These are phyloP conservation scores for Raffaelea ambrosiae DNA, from an alignment of 2,329 filamentous ascomycete genomes.

Conservation along the genomic window DNA sequence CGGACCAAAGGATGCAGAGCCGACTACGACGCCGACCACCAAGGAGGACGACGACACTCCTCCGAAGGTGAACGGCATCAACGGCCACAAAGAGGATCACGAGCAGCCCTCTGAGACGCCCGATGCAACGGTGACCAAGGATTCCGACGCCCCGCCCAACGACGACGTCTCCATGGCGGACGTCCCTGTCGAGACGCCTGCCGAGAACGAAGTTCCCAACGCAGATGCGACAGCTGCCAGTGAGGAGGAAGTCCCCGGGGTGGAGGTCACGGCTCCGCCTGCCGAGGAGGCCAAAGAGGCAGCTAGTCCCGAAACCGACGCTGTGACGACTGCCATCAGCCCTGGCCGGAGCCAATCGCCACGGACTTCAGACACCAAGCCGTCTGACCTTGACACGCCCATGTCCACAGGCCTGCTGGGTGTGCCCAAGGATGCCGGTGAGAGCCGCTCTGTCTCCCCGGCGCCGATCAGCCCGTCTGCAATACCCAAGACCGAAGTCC, in stretches of 20 bases:
- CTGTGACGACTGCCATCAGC: slow-evolving; percentile 32
- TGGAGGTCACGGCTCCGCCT: slow-evolving; percentile 16
- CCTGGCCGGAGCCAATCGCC: slow-evolving; percentile 38
- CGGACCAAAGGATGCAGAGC: not conserved
- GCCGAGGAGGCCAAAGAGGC: slow-evolving; percentile 18
- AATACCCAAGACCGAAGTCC: slow-evolving; percentile 57
- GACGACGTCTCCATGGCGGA: slow-evolving; percentile 18
- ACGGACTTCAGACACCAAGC: slow-evolving; percentile 40
- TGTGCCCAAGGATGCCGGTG: slow-evolving; percentile 19
- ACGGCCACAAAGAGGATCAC: slow-evolving; percentile 16
- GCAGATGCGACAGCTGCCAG: not conserved
- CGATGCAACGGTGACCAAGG: too few species aligned
- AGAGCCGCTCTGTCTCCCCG: slow-evolving; percentile 24
- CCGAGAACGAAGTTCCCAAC: not conserved
- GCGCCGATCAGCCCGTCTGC: slow-evolving; percentile 23
- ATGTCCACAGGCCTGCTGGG: slow-evolving; percentile 26
- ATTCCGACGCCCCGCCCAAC: not conserved
- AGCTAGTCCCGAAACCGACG: slow-evolving; percentile 33
- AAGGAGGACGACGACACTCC: not conserved
- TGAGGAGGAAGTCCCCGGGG: slow-evolving; percentile 13
- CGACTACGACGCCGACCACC: not conserved
- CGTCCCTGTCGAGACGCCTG: slow-evolving; percentile 5
- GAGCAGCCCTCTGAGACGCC: too few species aligned
- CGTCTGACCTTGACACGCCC: slow-evolving; percentile 36
- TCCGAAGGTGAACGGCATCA: not conserved